Base-by-base conservation (phyloP, 768 basidiomycete genomes). In the Obba rivulosa region DNA sequence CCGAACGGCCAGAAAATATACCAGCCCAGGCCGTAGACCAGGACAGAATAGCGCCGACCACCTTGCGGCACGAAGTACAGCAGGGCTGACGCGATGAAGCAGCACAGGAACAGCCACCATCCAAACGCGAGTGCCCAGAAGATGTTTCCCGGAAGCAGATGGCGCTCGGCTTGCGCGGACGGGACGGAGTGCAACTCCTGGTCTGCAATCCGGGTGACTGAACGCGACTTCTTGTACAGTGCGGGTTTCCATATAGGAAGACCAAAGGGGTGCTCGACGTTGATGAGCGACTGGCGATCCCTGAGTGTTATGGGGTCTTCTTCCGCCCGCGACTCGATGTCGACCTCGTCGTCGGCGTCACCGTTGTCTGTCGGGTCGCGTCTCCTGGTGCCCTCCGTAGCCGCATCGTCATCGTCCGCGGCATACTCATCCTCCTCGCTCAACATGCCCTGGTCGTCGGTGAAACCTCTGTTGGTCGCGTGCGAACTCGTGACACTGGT, bases 171-270 rank as follows among this genome's bases (percentile, higher is more conserved):
- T 53, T 92, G 89, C 2, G 92, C 87, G 17, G 92, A 95, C 2
- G 96, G 96, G 24, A 90, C 77, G 11, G 87, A 80, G 63, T 99
- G 96, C 3, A 99, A 79, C 0, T 89, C 96, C 50, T 88, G 83
- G 66, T 99, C 96, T 34, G 96, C 96, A 69, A 92, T 81, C 43
- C 95, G 90, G 42, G 94, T 97, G 58, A 99, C 90, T 2, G 94
- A 91, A 25, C 96, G 85, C 25, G 89, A 87, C 65, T 99, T 99
- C 69, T 94, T 93, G 81, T 99, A 99, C 49, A 99, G 68, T 0
- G 96, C 96, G 18, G 96, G 96, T 66, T 99, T 99, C 96, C 96
- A 99, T 63, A 99, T 97, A 34, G 92, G 95, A 50, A 99, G 76
- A 73, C 96, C 96, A 66, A 99, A 99, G 13, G 96, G 96, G 66